Percentiles rank a stretch among this genome's conserved stretches.
Evolutionary conservation across 2,329 filamentous ascomycete genomes (phyloP).

Genomic region (Neonectria magnoliae): DNA sequence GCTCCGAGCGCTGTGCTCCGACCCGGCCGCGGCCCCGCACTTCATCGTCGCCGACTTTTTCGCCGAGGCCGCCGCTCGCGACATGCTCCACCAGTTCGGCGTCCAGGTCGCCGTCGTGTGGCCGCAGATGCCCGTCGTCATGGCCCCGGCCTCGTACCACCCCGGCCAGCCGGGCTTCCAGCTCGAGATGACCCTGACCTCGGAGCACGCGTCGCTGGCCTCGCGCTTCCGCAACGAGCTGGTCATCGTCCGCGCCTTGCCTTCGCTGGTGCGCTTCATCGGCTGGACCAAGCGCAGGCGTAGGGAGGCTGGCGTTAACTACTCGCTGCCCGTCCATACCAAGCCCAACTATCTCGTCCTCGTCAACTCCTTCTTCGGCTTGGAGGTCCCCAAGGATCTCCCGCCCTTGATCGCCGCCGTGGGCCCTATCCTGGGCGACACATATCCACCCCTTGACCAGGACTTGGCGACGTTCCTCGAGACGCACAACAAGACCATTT

Average conservation of each 20-base stretch:
- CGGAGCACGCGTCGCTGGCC: constrained; percentile 51
- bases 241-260: constrained; percentile 44
- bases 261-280: constrained; percentile 43
- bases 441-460: constrained; percentile 45
- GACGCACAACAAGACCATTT: constrained; percentile 47
- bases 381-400: constrained; percentile 54
- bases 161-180: constrained; percentile 55
- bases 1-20: constrained; percentile 27
- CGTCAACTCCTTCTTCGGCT: constrained; percentile 56
- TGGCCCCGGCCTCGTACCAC: constrained; percentile 52
- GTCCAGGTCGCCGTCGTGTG: constrained; percentile 49
- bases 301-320: constrained; percentile 44
- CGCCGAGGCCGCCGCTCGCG: constrained; percentile 52
- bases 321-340: constrained; percentile 39
- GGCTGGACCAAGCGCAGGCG: constrained; percentile 49
- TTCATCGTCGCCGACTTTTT: constrained; percentile 57
- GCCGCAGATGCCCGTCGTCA: constrained; percentile 54
- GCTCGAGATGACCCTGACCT: constrained; percentile 48
- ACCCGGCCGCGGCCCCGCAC: constrained; percentile 44
- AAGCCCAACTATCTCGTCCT: constrained; percentile 55
- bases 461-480: constrained; percentile 44
- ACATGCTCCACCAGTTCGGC: constrained; percentile 50
- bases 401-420: constrained; percentile 46
- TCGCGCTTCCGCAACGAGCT: constrained; percentile 51
- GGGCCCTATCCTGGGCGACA: constrained; percentile 52